Conservation (phyloP, 257 asterid species). For the Linaria vulgaris region DNA sequence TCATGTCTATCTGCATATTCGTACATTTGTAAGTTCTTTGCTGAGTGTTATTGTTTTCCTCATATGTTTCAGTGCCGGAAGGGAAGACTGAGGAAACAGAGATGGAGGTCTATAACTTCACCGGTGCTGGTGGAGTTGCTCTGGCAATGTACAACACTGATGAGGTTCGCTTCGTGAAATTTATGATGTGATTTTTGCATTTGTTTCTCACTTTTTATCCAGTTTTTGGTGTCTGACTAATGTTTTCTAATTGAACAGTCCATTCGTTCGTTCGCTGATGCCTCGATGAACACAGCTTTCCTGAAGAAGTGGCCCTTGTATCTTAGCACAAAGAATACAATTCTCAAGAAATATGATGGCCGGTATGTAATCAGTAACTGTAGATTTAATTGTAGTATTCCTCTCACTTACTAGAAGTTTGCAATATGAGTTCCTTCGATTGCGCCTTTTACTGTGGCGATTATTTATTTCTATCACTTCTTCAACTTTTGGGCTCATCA, state of each 20-base stretch:
- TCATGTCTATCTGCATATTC: background rate
- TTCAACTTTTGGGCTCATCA: conserved; percentile 6
- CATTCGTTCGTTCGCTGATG: conserved; percentile 80
- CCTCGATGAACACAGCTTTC: conserved; percentile 89
- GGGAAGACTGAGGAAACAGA: conserved; percentile 73
- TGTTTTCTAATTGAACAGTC: conserved; percentile 49
- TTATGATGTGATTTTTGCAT: conserved; percentile 1
- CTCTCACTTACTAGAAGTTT: background rate
- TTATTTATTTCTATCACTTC: background rate
- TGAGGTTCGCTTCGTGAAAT: conserved; percentile 61
- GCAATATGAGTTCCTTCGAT: background rate
- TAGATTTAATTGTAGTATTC: background rate
- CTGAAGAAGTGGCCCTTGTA: conserved; percentile 96
- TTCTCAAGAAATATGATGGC: conserved; percentile 96
- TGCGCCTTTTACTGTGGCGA: background rate
- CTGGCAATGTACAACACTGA: conserved; percentile 98
- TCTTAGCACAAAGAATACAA: conserved; percentile 97
- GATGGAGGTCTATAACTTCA: conserved; percentile 82
- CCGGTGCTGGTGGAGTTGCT: conserved; percentile 98
- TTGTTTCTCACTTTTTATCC: too few species aligned
- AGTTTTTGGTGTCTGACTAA: conserved; percentile 20
- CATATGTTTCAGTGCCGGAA: conserved; percentile 67
- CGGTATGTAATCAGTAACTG: conserved; percentile 45
- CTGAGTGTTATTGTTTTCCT: background rate
- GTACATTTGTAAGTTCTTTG: background rate